These are phyloP conservation scores for Pulveroboletus frians DNA, from an alignment of 768 basidiomycete species.

Conservation along the genomic window DNA sequence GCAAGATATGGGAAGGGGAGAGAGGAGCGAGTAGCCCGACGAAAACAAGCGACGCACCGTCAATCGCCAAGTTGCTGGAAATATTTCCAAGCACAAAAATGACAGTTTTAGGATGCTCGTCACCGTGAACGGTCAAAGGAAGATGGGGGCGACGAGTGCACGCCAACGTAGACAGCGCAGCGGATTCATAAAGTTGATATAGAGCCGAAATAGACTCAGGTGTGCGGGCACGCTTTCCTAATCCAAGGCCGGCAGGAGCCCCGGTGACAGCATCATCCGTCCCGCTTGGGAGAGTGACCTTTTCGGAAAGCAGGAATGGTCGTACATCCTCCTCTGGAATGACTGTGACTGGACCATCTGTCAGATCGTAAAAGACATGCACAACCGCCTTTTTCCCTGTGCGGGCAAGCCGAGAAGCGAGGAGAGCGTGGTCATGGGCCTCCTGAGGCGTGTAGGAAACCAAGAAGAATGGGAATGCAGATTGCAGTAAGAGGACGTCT, in stretches of 20 bases:
- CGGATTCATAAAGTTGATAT: constrained; percentile 62
- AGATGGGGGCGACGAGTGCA: constrained; percentile 57
- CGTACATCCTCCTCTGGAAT: constrained; percentile 55
- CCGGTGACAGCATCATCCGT: constrained; percentile 9
- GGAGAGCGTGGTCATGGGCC: constrained; percentile 85
- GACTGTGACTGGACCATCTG: constrained; percentile 40
- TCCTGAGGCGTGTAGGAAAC: constrained; percentile 73
- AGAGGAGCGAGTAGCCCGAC: constrained; percentile 70
- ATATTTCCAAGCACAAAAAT: constrained; percentile 65
- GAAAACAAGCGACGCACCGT: constrained; percentile 59
- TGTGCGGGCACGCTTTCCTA: not conserved
- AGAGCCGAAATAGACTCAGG: constrained; percentile 23
- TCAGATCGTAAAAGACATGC: constrained; percentile 66
- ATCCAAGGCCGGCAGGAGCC: not conserved
- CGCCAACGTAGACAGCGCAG: constrained; percentile 58
- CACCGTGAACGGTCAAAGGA: constrained; percentile 49
- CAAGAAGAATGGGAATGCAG: constrained; percentile 77
- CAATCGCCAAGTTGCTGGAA: constrained; percentile 39
- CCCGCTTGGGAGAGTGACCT: constrained; percentile 22
- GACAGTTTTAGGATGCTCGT: constrained; percentile 56
- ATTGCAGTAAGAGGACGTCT: constrained; percentile 69
- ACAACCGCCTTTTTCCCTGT: constrained; percentile 71
- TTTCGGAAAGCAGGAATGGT: constrained; percentile 53
- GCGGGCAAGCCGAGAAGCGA: constrained; percentile 77
- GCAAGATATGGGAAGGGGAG: constrained; percentile 48